Conservation (phyloP, 768 basidiomycete genomes). For the Mycena floridula region DNA sequence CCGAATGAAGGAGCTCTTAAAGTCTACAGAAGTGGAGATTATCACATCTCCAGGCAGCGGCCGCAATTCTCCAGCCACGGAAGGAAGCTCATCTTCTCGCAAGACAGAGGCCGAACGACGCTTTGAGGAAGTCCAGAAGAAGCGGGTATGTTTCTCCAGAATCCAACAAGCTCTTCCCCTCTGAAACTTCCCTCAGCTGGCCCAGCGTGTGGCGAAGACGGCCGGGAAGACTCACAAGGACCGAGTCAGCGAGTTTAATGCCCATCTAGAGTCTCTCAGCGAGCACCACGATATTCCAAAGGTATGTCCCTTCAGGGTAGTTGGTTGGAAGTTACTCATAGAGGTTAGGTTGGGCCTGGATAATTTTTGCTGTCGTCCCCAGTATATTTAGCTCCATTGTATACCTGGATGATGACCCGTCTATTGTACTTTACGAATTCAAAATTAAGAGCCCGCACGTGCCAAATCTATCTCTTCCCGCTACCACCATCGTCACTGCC, state of each 20-base stretch:
- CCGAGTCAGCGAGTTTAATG: constrained; percentile 85
- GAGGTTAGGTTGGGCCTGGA: constrained; percentile 74
- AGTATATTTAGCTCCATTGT: background rate
- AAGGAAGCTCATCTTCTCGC: constrained; percentile 37
- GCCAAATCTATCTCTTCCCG: constrained; percentile 2
- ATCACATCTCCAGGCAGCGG: constrained; percentile 44
- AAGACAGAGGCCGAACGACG: constrained; percentile 86
- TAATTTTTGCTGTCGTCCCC: constrained; percentile 30
- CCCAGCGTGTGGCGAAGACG: constrained; percentile 65
- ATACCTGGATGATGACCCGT: too few species aligned
- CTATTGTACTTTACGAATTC: too few species aligned
- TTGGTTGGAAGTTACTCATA: constrained; percentile 5
- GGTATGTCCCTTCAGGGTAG: constrained; percentile 32
- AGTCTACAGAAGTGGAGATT: constrained; percentile 42
- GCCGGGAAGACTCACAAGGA: constrained; percentile 91
- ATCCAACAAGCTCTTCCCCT: background rate
- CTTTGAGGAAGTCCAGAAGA: constrained; percentile 83
- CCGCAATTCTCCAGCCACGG: constrained; percentile 54
- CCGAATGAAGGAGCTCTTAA: constrained; percentile 42
- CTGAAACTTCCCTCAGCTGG: constrained; percentile 43
- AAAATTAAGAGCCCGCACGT: too few species aligned
- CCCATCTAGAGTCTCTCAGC: constrained; percentile 78
- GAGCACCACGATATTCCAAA: constrained; percentile 96
- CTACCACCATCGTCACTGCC: constrained; percentile 2
- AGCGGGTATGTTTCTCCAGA: constrained; percentile 47